phyloP scores from a whole-genome alignment of 2,329 filamentous ascomycete genomes.

The Colletotrichum truncatum region DNA sequence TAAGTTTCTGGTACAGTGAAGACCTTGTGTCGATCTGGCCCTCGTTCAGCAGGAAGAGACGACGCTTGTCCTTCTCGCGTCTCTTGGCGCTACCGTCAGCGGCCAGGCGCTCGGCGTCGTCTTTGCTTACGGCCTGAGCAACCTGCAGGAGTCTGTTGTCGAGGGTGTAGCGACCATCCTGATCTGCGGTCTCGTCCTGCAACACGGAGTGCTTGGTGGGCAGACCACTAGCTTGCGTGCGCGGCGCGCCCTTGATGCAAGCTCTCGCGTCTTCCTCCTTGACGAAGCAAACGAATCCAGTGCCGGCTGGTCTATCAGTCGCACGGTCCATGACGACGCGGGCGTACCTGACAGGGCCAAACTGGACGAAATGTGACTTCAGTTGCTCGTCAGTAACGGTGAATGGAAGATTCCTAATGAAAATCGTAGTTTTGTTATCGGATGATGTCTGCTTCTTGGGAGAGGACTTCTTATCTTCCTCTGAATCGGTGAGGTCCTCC shows the following conservation, averaged over 20 bases:
- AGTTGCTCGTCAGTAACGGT: constrained; percentile 84
- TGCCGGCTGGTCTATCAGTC: constrained; percentile 88
- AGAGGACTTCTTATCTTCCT: constrained; percentile 42
- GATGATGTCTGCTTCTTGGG: constrained; percentile 49
- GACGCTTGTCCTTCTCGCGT: constrained; percentile 86
- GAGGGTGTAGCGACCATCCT: constrained; percentile 86
- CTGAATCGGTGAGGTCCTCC: constrained; percentile 49
- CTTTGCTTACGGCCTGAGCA: constrained; percentile 84
- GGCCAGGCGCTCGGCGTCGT: constrained; percentile 79
- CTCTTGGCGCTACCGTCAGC: constrained; percentile 73
- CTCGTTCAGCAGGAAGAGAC: constrained; percentile 87
- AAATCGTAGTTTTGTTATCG: constrained; percentile 81
- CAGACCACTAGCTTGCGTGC: constrained; percentile 57
- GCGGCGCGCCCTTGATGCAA: constrained; percentile 82
- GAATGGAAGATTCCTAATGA: constrained; percentile 94
- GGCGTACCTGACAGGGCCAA: constrained; percentile 90
- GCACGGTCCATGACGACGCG: constrained; percentile 88
- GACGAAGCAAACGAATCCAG: constrained; percentile 94
- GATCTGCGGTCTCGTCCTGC: constrained; percentile 85
- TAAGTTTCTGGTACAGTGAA: constrained; percentile 78
- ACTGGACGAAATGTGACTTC: constrained; percentile 85
- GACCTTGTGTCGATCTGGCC: constrained; percentile 83
- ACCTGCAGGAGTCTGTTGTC: constrained; percentile 89
- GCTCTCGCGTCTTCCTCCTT: constrained; percentile 76
- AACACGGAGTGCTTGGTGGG: constrained; percentile 78